Conservation (phyloP, 768 basidiomycete species). For the Russula compacta region DNA sequence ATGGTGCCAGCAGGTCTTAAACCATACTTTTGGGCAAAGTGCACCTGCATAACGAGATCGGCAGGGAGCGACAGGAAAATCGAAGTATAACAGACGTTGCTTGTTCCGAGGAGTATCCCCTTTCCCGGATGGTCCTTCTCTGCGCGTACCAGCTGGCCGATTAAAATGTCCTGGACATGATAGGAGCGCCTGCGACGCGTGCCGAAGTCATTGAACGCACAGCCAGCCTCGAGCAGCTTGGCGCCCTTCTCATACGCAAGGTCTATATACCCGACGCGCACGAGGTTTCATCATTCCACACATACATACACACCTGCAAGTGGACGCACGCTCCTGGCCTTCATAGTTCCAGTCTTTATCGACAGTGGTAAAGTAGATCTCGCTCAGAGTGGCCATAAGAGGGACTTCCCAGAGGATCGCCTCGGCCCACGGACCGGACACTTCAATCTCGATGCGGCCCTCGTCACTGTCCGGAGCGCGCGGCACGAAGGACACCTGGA, state of each 20-base stretch:
- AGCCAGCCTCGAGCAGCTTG: constrained; percentile 51
- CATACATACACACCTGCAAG: background rate
- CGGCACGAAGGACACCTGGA: constrained; percentile 57
- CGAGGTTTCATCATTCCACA: background rate
- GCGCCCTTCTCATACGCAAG: constrained; percentile 64
- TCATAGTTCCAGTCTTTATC: constrained; percentile 78
- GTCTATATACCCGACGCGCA: constrained; percentile 34
- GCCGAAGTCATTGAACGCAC: constrained; percentile 78
- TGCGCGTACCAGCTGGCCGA: constrained; percentile 61
- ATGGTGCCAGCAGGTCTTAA: constrained; percentile 70
- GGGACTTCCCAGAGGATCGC: constrained; percentile 96
- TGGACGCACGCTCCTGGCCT: constrained; percentile 61
- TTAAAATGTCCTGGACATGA: constrained; percentile 65
- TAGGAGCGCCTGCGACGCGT: constrained; percentile 74
- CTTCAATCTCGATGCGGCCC: constrained; percentile 67
- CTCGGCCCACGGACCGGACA: constrained; percentile 66
- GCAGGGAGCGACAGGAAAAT: background rate
- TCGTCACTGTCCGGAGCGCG: constrained; percentile 21
- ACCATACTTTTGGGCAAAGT: constrained; percentile 72
- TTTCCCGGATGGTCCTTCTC: constrained; percentile 36
- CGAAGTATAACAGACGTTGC: constrained; percentile 55
- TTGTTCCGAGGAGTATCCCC: constrained; percentile 72
- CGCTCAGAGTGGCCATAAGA: constrained; percentile 85
- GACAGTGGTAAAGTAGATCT: constrained; percentile 73
- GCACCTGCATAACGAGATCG: constrained; percentile 40